Conservation (phyloP, 1,284 basidiomycete genomes). For the Hymenochaete sp. region DNA sequence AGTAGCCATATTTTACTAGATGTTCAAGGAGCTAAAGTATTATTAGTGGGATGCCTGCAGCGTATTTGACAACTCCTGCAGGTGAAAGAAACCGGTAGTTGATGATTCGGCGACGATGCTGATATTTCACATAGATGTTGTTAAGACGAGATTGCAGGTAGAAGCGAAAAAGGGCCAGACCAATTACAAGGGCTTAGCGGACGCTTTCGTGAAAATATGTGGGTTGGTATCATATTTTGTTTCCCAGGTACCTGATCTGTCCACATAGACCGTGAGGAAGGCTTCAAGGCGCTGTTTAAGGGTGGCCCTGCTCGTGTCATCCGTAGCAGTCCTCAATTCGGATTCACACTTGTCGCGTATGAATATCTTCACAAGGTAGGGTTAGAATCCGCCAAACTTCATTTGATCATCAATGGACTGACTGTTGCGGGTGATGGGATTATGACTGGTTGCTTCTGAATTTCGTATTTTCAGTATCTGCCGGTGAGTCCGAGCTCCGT, state of each 20-base stretch:
- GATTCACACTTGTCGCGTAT: constrained; percentile 87
- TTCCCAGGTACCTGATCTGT: constrained; percentile 10
- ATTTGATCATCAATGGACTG: not conserved
- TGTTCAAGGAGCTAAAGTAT: constrained; percentile 15
- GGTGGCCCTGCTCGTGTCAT: constrained; percentile 89
- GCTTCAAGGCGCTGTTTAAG: constrained; percentile 88
- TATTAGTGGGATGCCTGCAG: constrained; percentile 87
- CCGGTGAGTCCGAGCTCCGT: no score
- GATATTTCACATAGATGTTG: no score
- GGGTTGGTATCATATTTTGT: constrained; percentile 25
- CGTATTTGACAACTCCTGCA: constrained; percentile 78
- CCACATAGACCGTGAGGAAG: constrained; percentile 69
- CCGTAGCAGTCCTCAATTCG: constrained; percentile 83
- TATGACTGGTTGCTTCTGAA: constrained; percentile 2
- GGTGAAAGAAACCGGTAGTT: no score
- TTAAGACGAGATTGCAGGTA: constrained; percentile 98
- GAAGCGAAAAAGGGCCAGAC: constrained; percentile 91
- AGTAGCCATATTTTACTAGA: constrained; percentile 27
- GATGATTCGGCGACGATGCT: no score
- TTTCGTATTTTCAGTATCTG: constrained; percentile 36
- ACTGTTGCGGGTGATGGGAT: constrained; percentile 6
- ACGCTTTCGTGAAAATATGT: constrained; percentile 90
- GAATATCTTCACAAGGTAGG: constrained; percentile 70
- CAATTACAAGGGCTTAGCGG: constrained; percentile 83
- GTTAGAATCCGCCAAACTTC: not conserved